Conservation (phyloP, 345 rosid species). For the Psidium guajava region DNA sequence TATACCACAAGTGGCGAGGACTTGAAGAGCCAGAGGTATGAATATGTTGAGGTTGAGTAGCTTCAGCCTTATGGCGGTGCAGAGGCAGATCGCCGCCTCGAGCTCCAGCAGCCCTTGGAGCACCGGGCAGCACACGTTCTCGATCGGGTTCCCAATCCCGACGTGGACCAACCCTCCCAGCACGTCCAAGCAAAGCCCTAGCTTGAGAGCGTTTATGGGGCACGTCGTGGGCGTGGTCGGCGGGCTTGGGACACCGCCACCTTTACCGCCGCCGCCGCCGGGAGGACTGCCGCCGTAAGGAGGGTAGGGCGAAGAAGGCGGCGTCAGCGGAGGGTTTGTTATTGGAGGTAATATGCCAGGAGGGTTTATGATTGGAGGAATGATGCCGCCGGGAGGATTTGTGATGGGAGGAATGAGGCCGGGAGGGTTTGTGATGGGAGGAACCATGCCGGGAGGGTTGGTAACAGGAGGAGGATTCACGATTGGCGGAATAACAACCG, state of each 20-base stretch:
- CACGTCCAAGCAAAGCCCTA: constrained; percentile 33
- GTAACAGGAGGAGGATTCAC: constrained; percentile 1
- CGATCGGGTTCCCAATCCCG: constrained; percentile 28
- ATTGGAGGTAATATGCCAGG: background rate
- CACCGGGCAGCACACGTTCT: constrained; percentile 30
- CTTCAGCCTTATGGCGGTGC: constrained; percentile 26
- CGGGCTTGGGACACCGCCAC: background rate
- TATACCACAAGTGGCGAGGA: constrained; percentile 23
- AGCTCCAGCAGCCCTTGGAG: constrained; percentile 30
- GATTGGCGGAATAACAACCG: background rate
- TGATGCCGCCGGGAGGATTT: background rate
- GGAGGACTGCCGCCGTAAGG: constrained; percentile 5
- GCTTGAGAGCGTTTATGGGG: constrained; percentile 30
- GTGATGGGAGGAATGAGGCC: constrained; percentile 2
- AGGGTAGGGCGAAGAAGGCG: constrained; percentile 3
- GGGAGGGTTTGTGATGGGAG: background rate
- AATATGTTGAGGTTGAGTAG: constrained; percentile 28
- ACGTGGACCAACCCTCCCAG: constrained; percentile 28
- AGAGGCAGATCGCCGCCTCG: constrained; percentile 39
- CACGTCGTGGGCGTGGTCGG: constrained; percentile 13
- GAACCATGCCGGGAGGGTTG: background rate
- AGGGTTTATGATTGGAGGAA: constrained; percentile 3
- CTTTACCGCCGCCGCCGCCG: background rate
- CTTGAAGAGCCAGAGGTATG: constrained; percentile 37
- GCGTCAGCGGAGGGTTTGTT: constrained; percentile 2